phyloP scores from a whole-genome alignment of 2,329 filamentous ascomycete species.

The Gyromitra esculenta region DNA sequence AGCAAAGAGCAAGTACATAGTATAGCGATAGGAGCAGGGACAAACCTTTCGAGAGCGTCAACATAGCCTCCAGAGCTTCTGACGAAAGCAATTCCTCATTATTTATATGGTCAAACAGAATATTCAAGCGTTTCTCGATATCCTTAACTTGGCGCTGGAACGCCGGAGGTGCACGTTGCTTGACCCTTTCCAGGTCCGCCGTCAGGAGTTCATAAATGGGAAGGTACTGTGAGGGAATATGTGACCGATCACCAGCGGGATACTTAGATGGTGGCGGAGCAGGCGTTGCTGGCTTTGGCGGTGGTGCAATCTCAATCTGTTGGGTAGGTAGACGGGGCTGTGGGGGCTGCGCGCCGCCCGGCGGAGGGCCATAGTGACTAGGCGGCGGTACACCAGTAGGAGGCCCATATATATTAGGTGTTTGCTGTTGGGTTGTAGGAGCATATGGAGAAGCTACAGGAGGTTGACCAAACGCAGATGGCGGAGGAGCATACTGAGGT shows the following conservation, averaged over 20 bases:
- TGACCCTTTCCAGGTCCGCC: constrained; percentile 87
- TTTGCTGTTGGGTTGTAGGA: constrained; percentile 47
- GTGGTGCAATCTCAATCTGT: constrained; percentile 65
- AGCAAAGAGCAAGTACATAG: background rate
- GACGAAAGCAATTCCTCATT: constrained; percentile 73
- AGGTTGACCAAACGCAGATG: constrained; percentile 60
- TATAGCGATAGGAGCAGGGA: background rate
- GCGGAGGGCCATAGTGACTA: constrained; percentile 58
- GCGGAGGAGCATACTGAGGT: constrained; percentile 71
- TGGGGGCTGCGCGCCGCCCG: constrained; percentile 59
- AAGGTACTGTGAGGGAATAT: constrained; percentile 81
- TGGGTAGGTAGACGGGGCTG: constrained; percentile 63
- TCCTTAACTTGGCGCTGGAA: constrained; percentile 92
- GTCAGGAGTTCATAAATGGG: constrained; percentile 82
- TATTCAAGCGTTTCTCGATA: constrained; percentile 88
- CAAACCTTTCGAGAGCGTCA: constrained; percentile 55
- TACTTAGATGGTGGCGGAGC: constrained; percentile 72
- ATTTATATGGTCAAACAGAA: constrained; percentile 97
- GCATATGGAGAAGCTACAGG: constrained; percentile 52
- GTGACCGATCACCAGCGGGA: constrained; percentile 83
- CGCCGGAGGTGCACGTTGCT: constrained; percentile 80
- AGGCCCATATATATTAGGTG: constrained; percentile 56
- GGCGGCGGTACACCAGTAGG: constrained; percentile 59
- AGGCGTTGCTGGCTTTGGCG: constrained; percentile 64
- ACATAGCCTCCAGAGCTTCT: constrained; percentile 62